These are phyloP conservation scores for Leccinum boreale DNA, from an alignment of 768 basidiomycete species.

Conservation along the genomic window DNA sequence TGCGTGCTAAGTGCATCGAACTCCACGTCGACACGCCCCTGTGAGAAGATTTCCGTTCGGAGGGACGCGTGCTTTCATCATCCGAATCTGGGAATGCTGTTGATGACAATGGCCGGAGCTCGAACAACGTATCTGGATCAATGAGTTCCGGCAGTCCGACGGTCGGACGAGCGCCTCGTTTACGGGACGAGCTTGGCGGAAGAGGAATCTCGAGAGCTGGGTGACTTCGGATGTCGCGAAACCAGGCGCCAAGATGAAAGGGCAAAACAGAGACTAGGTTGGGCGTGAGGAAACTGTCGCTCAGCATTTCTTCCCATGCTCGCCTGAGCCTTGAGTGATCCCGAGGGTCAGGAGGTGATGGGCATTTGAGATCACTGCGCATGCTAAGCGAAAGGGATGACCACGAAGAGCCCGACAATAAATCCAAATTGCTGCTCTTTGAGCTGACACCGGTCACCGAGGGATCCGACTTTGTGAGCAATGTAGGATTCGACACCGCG, in stretches of 20 bases:
- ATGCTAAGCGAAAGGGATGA: conserved; percentile 20
- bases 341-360: conserved; percentile 42
- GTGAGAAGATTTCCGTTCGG: conserved; percentile 19
- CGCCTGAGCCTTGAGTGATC: conserved; percentile 60
- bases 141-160: conserved; percentile 21
- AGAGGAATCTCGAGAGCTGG: conserved; percentile 49
- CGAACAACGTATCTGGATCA: conserved; percentile 30
- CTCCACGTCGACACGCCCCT: conserved; percentile 42
- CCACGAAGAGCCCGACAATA: conserved; percentile 16
- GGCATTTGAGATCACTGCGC: conserved; percentile 11
- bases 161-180: conserved; percentile 14
- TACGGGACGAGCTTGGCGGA: conserved; percentile 47
- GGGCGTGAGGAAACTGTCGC: conserved; percentile 51
- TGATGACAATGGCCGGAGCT: conserved; percentile 28
- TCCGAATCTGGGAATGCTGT: conserved; percentile 24
- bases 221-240: conserved; percentile 49
- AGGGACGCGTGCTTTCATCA: conserved; percentile 20
- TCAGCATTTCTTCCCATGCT: conserved; percentile 69
- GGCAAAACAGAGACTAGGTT: conserved; percentile 59
- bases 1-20: conserved; percentile 65
- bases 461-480: conserved; percentile 24
- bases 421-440: conserved; percentile 12
- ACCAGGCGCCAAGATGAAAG: conserved; percentile 60
- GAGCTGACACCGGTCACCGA: conserved; percentile 14
- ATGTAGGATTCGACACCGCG: conserved; percentile 15